Conservation (phyloP, 371 early-diverging fungal species). For the Lichtheimia hyalospora region DNA sequence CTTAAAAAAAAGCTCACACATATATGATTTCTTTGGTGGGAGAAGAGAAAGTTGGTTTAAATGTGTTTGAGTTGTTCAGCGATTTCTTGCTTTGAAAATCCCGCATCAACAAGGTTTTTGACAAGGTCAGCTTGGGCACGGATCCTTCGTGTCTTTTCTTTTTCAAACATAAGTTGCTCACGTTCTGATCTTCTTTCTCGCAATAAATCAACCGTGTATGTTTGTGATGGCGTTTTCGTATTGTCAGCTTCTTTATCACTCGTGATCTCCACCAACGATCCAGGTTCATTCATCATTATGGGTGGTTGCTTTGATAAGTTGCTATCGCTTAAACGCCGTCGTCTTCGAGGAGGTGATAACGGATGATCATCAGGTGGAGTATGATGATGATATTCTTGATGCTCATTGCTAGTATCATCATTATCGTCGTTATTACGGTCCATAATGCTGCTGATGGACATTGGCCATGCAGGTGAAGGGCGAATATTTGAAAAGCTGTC, state of each 20-base stretch:
- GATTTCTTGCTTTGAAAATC: conserved; percentile 43
- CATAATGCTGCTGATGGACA: conserved; percentile 48
- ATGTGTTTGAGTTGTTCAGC: conserved; percentile 30
- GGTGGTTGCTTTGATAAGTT: not conserved
- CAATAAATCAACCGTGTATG: conserved; percentile 36
- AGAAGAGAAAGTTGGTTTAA: no score
- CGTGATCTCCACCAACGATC: conserved; percentile 32
- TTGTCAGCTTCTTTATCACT: conserved; percentile 45
- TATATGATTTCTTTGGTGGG: no score
- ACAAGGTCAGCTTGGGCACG: conserved; percentile 49
- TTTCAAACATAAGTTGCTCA: conserved; percentile 42
- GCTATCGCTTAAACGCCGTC: not conserved
- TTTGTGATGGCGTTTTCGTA: conserved; percentile 39
- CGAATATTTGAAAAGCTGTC: conserved; percentile 28
- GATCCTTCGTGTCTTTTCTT: conserved; percentile 35
- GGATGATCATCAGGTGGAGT: not conserved
- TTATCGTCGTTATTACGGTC: conserved; percentile 12
- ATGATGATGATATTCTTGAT: not conserved
- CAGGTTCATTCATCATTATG: not conserved
- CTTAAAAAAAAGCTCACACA: no score
- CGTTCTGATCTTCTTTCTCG: conserved; percentile 41
- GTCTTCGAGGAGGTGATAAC: not conserved
- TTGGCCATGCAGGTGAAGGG: conserved; percentile 28
- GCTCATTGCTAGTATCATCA: not conserved
- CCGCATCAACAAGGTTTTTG: conserved; percentile 42